Base-by-base conservation (phyloP, 78 protist species). In the Dictyostelium intermedium region DNA sequence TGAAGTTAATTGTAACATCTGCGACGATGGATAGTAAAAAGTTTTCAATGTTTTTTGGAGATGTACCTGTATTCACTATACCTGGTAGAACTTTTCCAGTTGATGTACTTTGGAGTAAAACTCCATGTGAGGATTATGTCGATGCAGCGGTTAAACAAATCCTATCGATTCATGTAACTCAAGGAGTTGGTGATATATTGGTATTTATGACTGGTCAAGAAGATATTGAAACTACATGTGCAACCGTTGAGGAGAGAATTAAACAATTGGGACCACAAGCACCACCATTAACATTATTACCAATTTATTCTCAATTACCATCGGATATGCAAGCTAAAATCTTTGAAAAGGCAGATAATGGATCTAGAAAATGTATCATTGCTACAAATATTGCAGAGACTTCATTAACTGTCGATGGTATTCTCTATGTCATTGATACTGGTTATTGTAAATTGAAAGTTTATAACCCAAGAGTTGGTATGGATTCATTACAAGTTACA, bases 141-240 rank as follows among this genome's bases (percentile, higher is more conserved):
- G 99, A 98, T 39, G 93, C 97, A 4, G 99, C 99, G 2, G 99
- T 98, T 25, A 97, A 97, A 92, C 98, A 98, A 92, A 97, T 95
- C 1, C 79, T 97, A 9, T 82, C 93, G 14, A 82, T 96, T 61
- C 99, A 98, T 92, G 7, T 96, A 5, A 16, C 91, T 8, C 86
- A 93, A 30, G 70, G 91, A 5, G 87, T 53, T 32, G 99, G 99
- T 14, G 99, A 99, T 95, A 98, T 99, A 23, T 97, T 99, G 73
- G 94, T 98, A 18, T 99, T 99, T 92, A 98, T 99, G 99, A 98
- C 99, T 23, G 99, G 99, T 25, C 99, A 99, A 85, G 99, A 98
- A 53, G 99, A 99, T 91, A 98, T 99, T 47, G 99, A 98, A 56
- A 84, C 87, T 20, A 87, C 98, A 39, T 98, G 99, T 81, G 82